Evolutionary conservation across 2,329 filamentous ascomycete species (phyloP).

Genomic region (Penicillium hesseltinei): DNA sequence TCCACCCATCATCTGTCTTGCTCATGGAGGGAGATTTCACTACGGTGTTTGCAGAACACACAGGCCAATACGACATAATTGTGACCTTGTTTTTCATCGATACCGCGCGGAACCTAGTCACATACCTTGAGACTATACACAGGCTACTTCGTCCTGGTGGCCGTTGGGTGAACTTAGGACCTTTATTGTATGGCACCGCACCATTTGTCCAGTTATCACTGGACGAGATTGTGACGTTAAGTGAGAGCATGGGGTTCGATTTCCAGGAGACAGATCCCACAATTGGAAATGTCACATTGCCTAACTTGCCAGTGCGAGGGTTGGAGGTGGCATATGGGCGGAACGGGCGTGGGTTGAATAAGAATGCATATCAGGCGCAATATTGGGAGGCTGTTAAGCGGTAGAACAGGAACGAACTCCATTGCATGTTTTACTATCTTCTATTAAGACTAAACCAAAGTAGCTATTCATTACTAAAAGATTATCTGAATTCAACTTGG

Average conservation of each 20-base stretch:
- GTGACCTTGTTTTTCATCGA: constrained; percentile 62
- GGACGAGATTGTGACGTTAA: constrained; percentile 52
- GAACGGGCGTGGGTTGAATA: constrained; percentile 51
- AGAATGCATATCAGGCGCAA: constrained; percentile 56
- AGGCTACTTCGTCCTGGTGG: constrained; percentile 49
- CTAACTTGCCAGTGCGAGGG: constrained; percentile 42
- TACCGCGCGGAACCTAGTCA: constrained; percentile 56
- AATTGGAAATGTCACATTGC: constrained; percentile 48
- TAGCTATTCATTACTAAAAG: neutral
- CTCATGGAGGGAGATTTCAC: constrained; percentile 58
- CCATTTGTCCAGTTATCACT: constrained; percentile 57
- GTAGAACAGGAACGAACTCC: neutral
- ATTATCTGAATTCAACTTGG: neutral
- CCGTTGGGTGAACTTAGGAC: constrained; percentile 57
- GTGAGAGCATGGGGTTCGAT: constrained; percentile 53
- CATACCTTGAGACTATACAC: constrained; percentile 56
- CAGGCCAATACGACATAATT: constrained; percentile 48
- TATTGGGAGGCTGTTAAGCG: constrained; percentile 49
- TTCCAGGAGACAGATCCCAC: constrained; percentile 46
- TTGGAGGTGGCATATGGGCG: constrained; percentile 55
- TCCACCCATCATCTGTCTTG: constrained; percentile 38
- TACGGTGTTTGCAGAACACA: constrained; percentile 32
- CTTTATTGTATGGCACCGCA: constrained; percentile 54
- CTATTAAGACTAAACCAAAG: neutral
- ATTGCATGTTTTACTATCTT: neutral